Evolutionary conservation across 2,329 filamentous ascomycete species (phyloP).

Genomic region (Colletotrichum plurivorum): DNA sequence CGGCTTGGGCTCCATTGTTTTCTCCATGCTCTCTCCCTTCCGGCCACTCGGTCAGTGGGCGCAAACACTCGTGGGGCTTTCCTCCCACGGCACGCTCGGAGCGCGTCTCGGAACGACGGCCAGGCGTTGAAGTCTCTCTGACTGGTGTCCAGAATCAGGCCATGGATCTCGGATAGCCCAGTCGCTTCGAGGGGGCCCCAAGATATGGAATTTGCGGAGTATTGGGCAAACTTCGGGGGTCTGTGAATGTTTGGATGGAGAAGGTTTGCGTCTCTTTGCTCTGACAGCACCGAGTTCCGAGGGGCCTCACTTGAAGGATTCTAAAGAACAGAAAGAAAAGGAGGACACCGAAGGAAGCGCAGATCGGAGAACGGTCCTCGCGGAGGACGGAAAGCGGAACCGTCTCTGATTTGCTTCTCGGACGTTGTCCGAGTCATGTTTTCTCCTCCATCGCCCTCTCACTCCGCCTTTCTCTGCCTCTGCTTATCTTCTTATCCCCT

Average conservation of each 20-base stretch:
- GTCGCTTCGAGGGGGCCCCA: background rate
- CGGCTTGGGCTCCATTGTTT: slow-evolving; percentile 39
- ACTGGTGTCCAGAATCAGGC: slow-evolving; percentile 1
- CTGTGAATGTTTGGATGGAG: slow-evolving; percentile 27
- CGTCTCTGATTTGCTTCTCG: slow-evolving; percentile 20
- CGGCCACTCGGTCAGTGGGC: background rate
- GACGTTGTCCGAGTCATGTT: slow-evolving; percentile 20
- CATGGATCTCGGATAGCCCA: slow-evolving; percentile 30
- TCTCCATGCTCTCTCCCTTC: slow-evolving; percentile 3
- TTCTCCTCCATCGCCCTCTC: background rate
- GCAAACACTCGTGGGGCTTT: slow-evolving; percentile 6
- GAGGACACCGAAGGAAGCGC: background rate
- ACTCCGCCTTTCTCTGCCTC: background rate
- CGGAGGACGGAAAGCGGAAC: slow-evolving; percentile 31
- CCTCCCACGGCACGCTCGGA: slow-evolving; percentile 4
- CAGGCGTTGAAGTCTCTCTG: too few species aligned
- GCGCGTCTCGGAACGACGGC: slow-evolving; percentile 28
- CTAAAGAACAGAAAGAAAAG: background rate
- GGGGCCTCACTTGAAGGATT: background rate
- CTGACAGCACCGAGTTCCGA: slow-evolving; percentile 32
- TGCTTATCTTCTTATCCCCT: slow-evolving; percentile 45
- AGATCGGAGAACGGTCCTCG: background rate
- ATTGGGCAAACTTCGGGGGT: slow-evolving; percentile 15
- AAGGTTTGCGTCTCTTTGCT: slow-evolving; percentile 3
- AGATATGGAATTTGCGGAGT: slow-evolving; percentile 24